These are phyloP conservation scores for Spizellomyces punctatus DNA, from an alignment of 192 early-diverging fungal genomes.

Conservation along the genomic window DNA sequence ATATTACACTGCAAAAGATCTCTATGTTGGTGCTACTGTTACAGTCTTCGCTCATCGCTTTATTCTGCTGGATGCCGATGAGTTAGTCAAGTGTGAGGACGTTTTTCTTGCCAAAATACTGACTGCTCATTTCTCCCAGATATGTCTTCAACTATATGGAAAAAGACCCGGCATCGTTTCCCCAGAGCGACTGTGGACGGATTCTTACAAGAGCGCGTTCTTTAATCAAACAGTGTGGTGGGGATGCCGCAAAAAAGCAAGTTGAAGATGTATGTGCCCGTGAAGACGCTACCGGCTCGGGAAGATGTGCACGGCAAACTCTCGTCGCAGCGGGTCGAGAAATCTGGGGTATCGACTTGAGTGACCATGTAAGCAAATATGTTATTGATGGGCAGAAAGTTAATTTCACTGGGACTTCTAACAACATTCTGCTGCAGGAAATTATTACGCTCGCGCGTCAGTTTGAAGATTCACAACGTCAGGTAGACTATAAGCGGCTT, in stretches of 20 bases:
- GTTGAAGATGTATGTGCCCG: not conserved
- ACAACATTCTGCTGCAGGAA: conserved; percentile 37
- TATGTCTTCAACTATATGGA: conserved; percentile 35
- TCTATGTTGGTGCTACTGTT: conserved; percentile 58
- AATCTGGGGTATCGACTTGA: conserved; percentile 36
- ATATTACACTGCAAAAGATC: conserved; percentile 56
- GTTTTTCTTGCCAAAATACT: not conserved
- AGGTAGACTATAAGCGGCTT: conserved; percentile 17
- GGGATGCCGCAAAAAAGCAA: no score
- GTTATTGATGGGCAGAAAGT: not conserved
- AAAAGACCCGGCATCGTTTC: conserved; percentile 11
- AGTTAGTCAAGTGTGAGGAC: conserved; percentile 26
- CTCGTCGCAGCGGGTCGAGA: conserved; percentile 41
- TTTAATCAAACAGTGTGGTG: no score
- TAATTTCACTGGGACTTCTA: not conserved
- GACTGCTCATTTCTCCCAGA: not conserved
- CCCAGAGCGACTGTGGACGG: conserved; percentile 1
- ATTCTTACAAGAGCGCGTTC: not conserved
- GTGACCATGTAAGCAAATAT: conserved; percentile 47
- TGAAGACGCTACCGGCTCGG: conserved; percentile 15
- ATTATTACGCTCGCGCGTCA: conserved; percentile 55
- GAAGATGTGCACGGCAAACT: conserved; percentile 40
- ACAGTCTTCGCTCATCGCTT: conserved; percentile 54
- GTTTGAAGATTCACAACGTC: conserved; percentile 41
- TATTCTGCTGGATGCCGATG: conserved; percentile 63